These are phyloP conservation scores for Choiromyces venosus DNA, from an alignment of 495 filamentous ascomycete species.

Conservation along the genomic window DNA sequence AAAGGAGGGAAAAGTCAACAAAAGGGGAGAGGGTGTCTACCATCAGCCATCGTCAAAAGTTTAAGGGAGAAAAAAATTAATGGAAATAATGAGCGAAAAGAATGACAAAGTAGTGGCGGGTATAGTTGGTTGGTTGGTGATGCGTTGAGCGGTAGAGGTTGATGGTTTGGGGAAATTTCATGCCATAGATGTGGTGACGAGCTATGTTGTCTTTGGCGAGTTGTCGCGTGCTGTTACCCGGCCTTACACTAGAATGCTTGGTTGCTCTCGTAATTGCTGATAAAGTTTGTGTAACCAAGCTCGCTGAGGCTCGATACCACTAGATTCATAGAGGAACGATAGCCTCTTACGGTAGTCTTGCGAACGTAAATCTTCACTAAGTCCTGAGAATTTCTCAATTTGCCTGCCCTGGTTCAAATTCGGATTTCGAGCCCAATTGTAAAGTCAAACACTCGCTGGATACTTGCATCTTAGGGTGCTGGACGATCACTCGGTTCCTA, in stretches of 20 bases:
- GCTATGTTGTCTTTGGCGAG: neutral
- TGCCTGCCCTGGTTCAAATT: neutral
- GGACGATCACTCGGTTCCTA: neutral
- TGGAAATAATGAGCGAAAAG: slow-evolving; percentile 30
- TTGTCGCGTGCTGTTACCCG: neutral
- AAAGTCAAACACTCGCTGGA: neutral
- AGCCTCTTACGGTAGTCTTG: neutral
- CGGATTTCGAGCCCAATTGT: neutral
- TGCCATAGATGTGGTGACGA: neutral
- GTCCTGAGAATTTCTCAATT: neutral
- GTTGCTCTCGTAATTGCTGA: no score
- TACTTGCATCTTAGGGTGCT: neutral
- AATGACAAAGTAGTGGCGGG: slow-evolving; percentile 11
- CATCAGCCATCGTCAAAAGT: slow-evolving; percentile 55
- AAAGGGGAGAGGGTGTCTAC: slow-evolving; percentile 44
- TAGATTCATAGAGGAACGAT: neutral
- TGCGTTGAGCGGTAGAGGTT: neutral
- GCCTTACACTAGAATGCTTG: no score
- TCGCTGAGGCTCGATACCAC: no score
- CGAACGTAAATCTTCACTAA: neutral
- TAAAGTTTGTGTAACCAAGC: neutral
- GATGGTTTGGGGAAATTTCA: neutral
- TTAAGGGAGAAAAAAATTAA: slow-evolving; percentile 9
- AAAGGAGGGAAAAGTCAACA: slow-evolving; percentile 29
- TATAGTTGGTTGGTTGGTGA: neutral